These are phyloP conservation scores for Polytrichum commune DNA, from an alignment of 225 moss, liverwort and hornwort species.

Conservation along the genomic window DNA sequence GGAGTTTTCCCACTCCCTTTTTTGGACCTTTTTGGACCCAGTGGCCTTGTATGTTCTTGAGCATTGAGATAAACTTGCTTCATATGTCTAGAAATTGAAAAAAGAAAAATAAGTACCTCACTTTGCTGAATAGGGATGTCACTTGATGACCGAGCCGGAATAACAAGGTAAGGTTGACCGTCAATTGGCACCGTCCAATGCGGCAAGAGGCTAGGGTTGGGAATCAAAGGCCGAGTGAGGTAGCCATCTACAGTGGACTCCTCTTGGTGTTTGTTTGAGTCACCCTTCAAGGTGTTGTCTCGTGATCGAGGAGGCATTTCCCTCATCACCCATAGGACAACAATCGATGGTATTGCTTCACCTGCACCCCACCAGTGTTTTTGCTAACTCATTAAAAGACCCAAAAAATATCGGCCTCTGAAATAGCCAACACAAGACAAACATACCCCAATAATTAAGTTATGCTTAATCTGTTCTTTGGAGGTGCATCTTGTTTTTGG, in stretches of 20 bases:
- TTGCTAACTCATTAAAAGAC: too few relatives aligned
- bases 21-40: too few relatives aligned
- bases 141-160: conserved; percentile 1
- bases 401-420: too few relatives aligned
- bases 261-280: neutral
- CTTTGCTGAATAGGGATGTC: neutral
- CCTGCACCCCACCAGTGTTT: conserved; percentile 13
- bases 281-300: conserved; percentile 9
- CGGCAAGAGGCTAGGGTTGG: conserved; percentile 3
- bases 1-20: too few relatives aligned
- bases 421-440: too few relatives aligned
- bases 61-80: too few relatives aligned
- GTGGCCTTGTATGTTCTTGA: too few relatives aligned
- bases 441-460: too few relatives aligned
- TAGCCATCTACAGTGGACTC: neutral
- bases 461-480: too few relatives aligned
- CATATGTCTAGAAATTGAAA: too few relatives aligned
- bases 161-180: conserved; percentile 2
- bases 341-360: conserved; percentile 50
- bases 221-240: neutral
- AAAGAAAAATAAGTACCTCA: neutral
- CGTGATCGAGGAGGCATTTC: conserved; percentile 43
- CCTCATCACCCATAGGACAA: conserved; percentile 61
- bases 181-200: conserved; percentile 5
- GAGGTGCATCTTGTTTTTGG: too few relatives aligned